Conservation (phyloP, 148 eudicot genomes). For the Vaccinium corymbosum region DNA sequence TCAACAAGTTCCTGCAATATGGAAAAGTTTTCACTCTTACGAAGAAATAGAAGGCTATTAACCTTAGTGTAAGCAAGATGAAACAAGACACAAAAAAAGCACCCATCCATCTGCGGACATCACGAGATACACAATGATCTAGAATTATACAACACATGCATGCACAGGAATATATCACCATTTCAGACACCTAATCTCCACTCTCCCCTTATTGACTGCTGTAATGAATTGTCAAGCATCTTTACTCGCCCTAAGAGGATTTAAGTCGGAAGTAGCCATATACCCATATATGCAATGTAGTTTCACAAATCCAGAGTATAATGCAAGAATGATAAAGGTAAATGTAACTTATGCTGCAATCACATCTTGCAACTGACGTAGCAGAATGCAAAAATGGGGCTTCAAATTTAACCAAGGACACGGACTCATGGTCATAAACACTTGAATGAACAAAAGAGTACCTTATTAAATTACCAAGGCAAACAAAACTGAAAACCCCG, state of each 20-base stretch:
- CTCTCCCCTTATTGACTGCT: not conserved
- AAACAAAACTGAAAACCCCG: not conserved
- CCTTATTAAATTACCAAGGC: no score
- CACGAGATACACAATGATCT: not conserved
- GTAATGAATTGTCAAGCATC: not conserved
- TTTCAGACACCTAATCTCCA: not conserved
- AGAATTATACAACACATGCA: not conserved
- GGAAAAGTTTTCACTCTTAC: slow-evolving; percentile 14
- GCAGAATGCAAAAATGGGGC: not conserved
- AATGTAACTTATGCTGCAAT: not conserved
- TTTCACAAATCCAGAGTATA: not conserved
- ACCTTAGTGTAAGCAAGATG: not conserved
- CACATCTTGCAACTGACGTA: not conserved
- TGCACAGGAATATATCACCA: not conserved
- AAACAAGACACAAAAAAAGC: not conserved
- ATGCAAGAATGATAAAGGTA: no score
- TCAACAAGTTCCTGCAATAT: slow-evolving; percentile 50
- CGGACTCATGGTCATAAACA: not conserved
- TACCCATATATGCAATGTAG: not conserved
- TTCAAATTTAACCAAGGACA: not conserved
- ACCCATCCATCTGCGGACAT: not conserved
- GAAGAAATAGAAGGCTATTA: not conserved
- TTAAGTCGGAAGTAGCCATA: not conserved
- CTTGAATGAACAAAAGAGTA: not conserved
- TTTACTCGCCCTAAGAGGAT: not conserved